A percentile compares a stretch with the other conserved stretches of the same genome.
phyloP scores from a whole-genome alignment of 129 eudicot species.

The Pittosporum tobira region DNA sequence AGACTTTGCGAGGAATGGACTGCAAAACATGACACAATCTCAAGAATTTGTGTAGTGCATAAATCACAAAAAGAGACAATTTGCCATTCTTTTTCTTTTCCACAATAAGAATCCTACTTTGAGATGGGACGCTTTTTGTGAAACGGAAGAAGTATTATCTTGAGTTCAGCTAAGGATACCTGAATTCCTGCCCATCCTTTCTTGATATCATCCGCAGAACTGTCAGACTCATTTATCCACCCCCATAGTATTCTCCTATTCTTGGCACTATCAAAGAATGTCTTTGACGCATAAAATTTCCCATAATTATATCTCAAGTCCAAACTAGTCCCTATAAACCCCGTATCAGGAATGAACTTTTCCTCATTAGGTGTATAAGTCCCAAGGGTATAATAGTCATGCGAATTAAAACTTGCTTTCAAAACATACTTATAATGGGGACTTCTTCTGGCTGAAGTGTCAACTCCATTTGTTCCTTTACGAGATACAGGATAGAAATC shows the following conservation, averaged over 20 bases:
- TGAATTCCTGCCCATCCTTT: slow-evolving; percentile 71
- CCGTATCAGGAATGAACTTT: slow-evolving; percentile 25
- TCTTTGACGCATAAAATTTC: slow-evolving; percentile 56
- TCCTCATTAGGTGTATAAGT: slow-evolving; percentile 34
- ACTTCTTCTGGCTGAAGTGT: slow-evolving; percentile 33
- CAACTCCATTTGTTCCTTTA: slow-evolving; percentile 29
- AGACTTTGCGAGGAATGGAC: slow-evolving; percentile 56
- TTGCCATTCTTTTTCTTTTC: no score
- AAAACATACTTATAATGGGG: slow-evolving; percentile 34
- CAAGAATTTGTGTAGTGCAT: not conserved
- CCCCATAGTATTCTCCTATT: slow-evolving; percentile 55
- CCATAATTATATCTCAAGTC: slow-evolving; percentile 62
- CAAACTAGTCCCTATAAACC: slow-evolving; percentile 25
- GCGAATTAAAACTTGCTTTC: slow-evolving; percentile 38
- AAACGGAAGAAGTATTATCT: no score
- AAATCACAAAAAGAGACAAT: no score
- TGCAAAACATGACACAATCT: slow-evolving; percentile 8
- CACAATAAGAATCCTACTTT: no score
- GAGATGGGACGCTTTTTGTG: no score
- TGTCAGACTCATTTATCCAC: slow-evolving; percentile 54
- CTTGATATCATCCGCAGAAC: slow-evolving; percentile 25
- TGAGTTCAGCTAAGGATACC: slow-evolving; percentile 21
- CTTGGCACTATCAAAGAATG: slow-evolving; percentile 40
- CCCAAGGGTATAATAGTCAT: slow-evolving; percentile 52
- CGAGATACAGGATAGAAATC: slow-evolving; percentile 55